Evolutionary conservation across 2,329 filamentous ascomycete species (phyloP), one percentile per base, ranked within the genome.

Genomic region (Pseudocercospora crystallina): DNA sequence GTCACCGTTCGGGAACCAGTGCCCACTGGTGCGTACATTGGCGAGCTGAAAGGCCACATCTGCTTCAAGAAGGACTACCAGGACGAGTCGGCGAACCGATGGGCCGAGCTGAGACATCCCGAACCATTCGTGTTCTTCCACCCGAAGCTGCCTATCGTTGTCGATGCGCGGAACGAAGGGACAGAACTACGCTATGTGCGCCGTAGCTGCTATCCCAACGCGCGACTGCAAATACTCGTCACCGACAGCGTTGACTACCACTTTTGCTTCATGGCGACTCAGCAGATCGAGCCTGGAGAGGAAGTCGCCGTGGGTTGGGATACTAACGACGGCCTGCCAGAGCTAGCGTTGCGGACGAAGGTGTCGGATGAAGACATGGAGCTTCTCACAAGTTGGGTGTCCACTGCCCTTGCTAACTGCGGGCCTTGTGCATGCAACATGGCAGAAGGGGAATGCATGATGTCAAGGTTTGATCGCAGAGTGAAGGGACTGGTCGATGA

Each of bases 261-360:
- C 66, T 96, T 97, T 69, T 96, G 92, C 81, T 85, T 96, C 57
- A 83, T 96, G 52, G 90, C 90, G 61, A 89, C 89, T 61, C 81
- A 87, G 46, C 79, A 85, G 33, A 90, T 97, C 81, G 62, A 89
- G 77, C 20, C 80, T 78, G 61, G 81, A 74, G 46, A 89, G 77
- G 89, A 89, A 83, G 65, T 92, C 79, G 71, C 81, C 70, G 58
- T 80, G 79, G 59, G 81, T 75, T 80, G 78, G 78, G 61, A 86
- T 76, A 65, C 80, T 73, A 55, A 70, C 43, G 63, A 58, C 26
- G 55, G 58, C 30, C 52, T 66, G 37, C 61, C 53, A 34, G 56
- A 58, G 36, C 51, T 55, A 53, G 42, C 36, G 35, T 36, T 39
- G 32, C 50, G 56, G 36, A 54, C 53, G 38, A 54, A 50, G 12